Base-by-base conservation (phyloP, 2,329 filamentous ascomycete genomes). In the Penicillium sp. region DNA sequence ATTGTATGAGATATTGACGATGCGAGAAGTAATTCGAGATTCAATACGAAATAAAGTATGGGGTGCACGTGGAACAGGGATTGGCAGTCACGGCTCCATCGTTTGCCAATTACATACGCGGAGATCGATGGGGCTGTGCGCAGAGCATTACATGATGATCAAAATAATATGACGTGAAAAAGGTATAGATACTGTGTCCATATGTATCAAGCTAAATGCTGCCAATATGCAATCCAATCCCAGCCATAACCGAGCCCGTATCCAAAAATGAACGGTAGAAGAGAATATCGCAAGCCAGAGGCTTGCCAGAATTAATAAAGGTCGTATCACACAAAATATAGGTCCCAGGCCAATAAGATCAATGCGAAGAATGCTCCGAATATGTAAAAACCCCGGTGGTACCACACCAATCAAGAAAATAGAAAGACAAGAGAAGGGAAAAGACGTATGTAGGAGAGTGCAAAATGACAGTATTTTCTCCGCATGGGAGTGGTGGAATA, bases 171-270 rank as follows among this genome's bases (percentile, higher is more conserved):
- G 23, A 32, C 35, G n/a, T 32, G 28, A 42, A 31, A 31, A 38
- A 49, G 30, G 20, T 43, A 42, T 47, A 44, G 22, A n/a, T 45
- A 51, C 57, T 45, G 53, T 53, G 42, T 50, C 42, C 47, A 37
- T 53, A 44, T 56, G 50, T 55, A 55, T 51, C 42, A 50, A 49
- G 37, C 37, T 35, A 45, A 41, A 40, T 57, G 51, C 55, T 56
- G 47, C 48, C 48, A 51, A 53, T 48, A 51, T 50, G 45, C 53
- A 52, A 42, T 41, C 50, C 35, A 47, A 41, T 42, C 50, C 37
- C 44, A 41, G 41, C 32, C 30, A 40, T 42, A 41, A 44, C 43
- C 44, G 28, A 42, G 20, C 41, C 44, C 37, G 45, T 39, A 37
- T 40, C 39, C 34, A 35, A 35, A 34, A 30, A 29, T 27, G 42